Conservation (phyloP, 2,329 filamentous ascomycete genomes). For the Herpotrichia juniperi region DNA sequence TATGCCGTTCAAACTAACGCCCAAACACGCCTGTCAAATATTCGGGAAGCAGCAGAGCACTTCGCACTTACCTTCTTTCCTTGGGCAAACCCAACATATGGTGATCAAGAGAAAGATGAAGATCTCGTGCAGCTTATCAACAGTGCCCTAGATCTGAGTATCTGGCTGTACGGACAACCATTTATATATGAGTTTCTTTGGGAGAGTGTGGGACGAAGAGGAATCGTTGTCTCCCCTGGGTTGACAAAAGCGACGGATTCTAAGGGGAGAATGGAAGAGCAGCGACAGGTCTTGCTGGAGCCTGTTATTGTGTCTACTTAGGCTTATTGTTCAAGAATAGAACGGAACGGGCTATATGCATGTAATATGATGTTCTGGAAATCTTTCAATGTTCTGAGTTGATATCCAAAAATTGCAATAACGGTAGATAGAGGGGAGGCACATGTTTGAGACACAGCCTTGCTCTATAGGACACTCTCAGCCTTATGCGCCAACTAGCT, state of each 20-base stretch:
- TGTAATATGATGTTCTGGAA: no score
- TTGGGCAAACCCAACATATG: conserved; percentile 35
- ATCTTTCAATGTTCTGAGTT: no score
- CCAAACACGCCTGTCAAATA: conserved; percentile 20
- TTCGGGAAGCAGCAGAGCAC: conserved; percentile 41
- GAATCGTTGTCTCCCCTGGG: conserved; percentile 28
- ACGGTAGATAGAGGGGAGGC: no score
- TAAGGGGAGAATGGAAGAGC: neutral
- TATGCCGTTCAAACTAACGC: conserved; percentile 1
- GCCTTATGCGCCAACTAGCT: no score
- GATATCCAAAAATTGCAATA: no score
- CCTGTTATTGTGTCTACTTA: conserved; percentile 2
- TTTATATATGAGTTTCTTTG: conserved; percentile 32
- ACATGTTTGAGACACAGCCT: no score
- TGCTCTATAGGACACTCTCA: no score
- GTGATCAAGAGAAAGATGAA: conserved; percentile 36
- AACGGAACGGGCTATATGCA: no score
- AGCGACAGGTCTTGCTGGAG: conserved; percentile 1
- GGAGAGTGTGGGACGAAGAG: conserved; percentile 29
- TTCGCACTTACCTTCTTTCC: conserved; percentile 43
- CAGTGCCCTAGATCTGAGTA: conserved; percentile 28
- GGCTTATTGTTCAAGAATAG: neutral
- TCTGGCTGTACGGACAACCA: conserved; percentile 38
- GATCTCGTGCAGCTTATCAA: conserved; percentile 32
- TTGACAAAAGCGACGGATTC: conserved; percentile 15